Conservation (phyloP, 192 early-diverging fungal genomes). For the Umbelopsis sp. region DNA sequence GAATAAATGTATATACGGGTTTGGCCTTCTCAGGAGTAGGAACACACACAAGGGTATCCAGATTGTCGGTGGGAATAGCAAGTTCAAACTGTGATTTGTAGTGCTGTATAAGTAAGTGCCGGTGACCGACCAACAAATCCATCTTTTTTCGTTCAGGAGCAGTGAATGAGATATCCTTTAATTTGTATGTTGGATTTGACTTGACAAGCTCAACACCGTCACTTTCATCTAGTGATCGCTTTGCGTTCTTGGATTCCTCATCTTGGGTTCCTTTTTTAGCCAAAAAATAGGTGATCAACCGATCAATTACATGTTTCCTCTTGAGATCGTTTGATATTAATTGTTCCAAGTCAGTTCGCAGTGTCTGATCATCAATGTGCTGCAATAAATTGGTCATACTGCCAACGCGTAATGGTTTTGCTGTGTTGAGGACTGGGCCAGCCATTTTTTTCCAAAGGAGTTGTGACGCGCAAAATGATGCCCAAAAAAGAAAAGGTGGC, state of each 20-base stretch:
- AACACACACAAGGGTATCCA: slow-evolving; percentile 7
- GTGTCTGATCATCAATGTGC: slow-evolving; percentile 1
- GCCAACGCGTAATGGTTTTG: not conserved
- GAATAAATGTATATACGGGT: slow-evolving; percentile 5
- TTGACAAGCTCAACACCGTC: not conserved
- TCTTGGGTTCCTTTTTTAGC: not conserved
- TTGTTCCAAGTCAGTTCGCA: not conserved
- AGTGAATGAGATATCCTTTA: not conserved
- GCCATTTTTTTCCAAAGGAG: not conserved
- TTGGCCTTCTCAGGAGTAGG: slow-evolving; percentile 12
- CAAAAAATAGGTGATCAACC: not conserved
- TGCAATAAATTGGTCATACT: not conserved
- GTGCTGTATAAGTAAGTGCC: not conserved
- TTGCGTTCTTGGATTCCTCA: not conserved
- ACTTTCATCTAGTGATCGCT: slow-evolving; percentile 1
- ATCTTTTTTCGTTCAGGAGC: slow-evolving; percentile 14
- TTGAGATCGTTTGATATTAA: not conserved
- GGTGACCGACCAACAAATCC: not conserved
- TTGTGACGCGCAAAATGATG: not conserved
- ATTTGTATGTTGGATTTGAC: not conserved
- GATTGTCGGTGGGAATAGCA: not conserved
- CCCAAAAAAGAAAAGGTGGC: too few relatives aligned
- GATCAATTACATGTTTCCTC: not conserved
- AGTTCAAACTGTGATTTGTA: slow-evolving; percentile 4
- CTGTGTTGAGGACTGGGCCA: not conserved